Base-by-base conservation (phyloP, 2,329 filamentous ascomycete species). In the Fusarium euwallaceae region DNA sequence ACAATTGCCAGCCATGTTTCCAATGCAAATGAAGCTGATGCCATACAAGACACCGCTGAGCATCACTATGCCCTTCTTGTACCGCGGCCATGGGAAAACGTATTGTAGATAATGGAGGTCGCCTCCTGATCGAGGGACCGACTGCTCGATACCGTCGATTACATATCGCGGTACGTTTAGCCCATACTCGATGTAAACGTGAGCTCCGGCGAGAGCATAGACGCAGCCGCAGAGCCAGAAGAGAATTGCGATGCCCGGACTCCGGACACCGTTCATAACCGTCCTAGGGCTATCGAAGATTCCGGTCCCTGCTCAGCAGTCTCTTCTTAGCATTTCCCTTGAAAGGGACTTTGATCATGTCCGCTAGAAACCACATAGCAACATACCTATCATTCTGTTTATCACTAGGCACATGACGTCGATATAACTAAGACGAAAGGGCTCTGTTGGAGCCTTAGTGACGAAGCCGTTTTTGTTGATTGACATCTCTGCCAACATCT, bases 61-160 rank as follows among this genome's bases (percentile, higher is more conserved):
- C 45, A 51, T 51, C 45, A 51, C 45, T 16, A 51, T 51, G 7
- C 45, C 45, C 45, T 51, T 51, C 45, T 51, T 29, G 22, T 51
- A 51, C 0, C 45, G 45, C 24, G 45, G 45, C 45, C 45, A 51
- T 29, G 45, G 45, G 24, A 51, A 51, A 51, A 51, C 45, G 45
- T 51, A 51, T 51, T 51, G 45, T 14, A 51, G 45, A 51, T 51
- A 51, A n/a, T 51, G 45, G 45, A 51, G 45, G 27, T 51, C 45
- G 24, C 45, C 45, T n/a, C 45, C 45, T 0, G 45, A 51, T 51
- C 45, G 45, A 7, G 45, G 45, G 22, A 51, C 45, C 22, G 45
- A 51, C 45, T 51, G 45, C 45, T 51, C 45, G 45, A 51, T 14
- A 8, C 45, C 45, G 14, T 51, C 14, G 14, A 51, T 51, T 9